Evolutionary conservation across 495 filamentous ascomycete genomes (phyloP).

Genomic region (Durotheca rogersii): DNA sequence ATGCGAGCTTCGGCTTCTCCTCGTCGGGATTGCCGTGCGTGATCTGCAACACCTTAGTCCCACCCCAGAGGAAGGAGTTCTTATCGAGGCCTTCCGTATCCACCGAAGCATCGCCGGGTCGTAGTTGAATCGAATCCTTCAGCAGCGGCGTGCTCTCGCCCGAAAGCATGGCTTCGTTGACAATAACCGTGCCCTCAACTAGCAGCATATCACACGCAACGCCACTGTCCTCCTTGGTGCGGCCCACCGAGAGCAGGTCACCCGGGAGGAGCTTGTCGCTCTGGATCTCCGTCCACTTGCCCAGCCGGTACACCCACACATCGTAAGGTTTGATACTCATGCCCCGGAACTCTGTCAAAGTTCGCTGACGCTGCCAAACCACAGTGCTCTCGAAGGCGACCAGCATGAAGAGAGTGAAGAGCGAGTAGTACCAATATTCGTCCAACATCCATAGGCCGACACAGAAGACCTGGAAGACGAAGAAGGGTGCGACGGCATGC

Average conservation of each 20-base stretch:
- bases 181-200: conserved; percentile 92
- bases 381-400: conserved; percentile 97
- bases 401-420: conserved; percentile 98
- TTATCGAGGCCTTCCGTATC: conserved; percentile 94
- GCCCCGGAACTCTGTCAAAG: conserved; percentile 93
- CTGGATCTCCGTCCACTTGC: conserved; percentile 83
- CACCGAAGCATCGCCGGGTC: conserved; percentile 78
- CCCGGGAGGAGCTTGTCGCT: conserved; percentile 95
- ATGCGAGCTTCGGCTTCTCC: conserved; percentile 62
- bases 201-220: conserved; percentile 97
- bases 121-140: conserved; percentile 93
- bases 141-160: conserved; percentile 95
- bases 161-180: conserved; percentile 99
- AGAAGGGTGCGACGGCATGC: conserved; percentile 97
- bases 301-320: conserved; percentile 81
- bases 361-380: conserved; percentile 97
- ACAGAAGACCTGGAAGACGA: conserved; percentile 98
- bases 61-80: conserved; percentile 92
- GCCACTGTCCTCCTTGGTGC: conserved; percentile 95
- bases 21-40: conserved; percentile 81
- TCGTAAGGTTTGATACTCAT: conserved; percentile 99
- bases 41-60: conserved; percentile 95
- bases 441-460: conserved; percentile 98
- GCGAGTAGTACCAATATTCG: conserved; percentile 99
- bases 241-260: conserved; percentile 91